phyloP scores from a whole-genome alignment of 768 basidiomycete genomes.

The Rhizopogon vesiculosus region DNA sequence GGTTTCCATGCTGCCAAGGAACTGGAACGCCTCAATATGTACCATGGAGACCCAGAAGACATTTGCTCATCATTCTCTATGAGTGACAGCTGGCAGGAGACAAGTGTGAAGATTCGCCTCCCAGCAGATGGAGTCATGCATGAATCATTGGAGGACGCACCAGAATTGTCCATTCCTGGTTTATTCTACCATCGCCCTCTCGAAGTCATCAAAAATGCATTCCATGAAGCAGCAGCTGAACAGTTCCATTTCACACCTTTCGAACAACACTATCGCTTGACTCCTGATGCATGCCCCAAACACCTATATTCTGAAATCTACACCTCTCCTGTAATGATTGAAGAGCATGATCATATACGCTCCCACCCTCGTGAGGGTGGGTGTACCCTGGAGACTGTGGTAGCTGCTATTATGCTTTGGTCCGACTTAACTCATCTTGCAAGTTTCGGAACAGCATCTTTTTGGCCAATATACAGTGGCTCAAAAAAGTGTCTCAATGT shows the following conservation, averaged over 20 bases:
- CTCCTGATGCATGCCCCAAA: slow-evolving; percentile 5
- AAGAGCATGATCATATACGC: slow-evolving; percentile 8
- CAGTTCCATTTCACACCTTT: slow-evolving; percentile 13
- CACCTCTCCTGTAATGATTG: slow-evolving; percentile 10
- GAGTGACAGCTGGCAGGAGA: slow-evolving; percentile 3
- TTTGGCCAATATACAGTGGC: slow-evolving; percentile 16
- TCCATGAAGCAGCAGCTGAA: slow-evolving; percentile 11
- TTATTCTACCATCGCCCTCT: slow-evolving; percentile 20
- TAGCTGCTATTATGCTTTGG: slow-evolving; percentile 20
- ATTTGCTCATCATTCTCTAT: background rate
- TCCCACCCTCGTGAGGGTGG: background rate
- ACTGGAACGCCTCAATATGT: background rate
- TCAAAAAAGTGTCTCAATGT: too few species aligned
- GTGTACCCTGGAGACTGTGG: slow-evolving; percentile 12
- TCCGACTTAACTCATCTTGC: slow-evolving; percentile 19
- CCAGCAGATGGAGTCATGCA: slow-evolving; percentile 1
- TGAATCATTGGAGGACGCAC: background rate
- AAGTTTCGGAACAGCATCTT: slow-evolving; percentile 7
- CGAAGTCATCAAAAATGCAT: slow-evolving; percentile 18
- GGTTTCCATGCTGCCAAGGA: slow-evolving; percentile 2
- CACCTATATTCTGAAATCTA: slow-evolving; percentile 20
- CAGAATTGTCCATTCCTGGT: slow-evolving; percentile 19
- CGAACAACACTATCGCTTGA: background rate
- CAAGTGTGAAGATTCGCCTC: slow-evolving; percentile 6
- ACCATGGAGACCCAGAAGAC: background rate